phyloP scores from a whole-genome alignment of 371 early-diverging fungal genomes.

The Mucor piriformis region DNA sequence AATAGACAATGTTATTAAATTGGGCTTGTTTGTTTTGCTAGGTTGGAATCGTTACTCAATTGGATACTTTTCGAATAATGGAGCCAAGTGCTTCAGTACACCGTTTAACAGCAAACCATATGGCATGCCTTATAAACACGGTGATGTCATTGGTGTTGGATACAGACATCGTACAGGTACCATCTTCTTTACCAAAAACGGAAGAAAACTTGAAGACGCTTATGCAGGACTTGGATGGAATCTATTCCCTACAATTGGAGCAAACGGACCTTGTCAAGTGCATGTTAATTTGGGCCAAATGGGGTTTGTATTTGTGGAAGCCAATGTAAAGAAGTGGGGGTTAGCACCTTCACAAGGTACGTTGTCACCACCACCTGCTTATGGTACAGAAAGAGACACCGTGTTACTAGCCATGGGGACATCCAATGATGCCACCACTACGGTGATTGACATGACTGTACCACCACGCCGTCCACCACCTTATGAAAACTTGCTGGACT shows the following conservation, averaged over 20 bases:
- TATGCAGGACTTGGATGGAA: conserved; percentile 59
- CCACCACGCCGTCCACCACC: conserved; percentile 8
- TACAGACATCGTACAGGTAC: conserved; percentile 76
- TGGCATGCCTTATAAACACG: conserved; percentile 65
- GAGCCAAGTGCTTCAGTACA: conserved; percentile 64
- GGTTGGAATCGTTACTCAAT: conserved; percentile 78
- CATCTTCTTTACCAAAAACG: conserved; percentile 81
- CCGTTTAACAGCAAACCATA: conserved; percentile 66
- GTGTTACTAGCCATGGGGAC: conserved; percentile 50
- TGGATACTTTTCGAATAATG: conserved; percentile 71
- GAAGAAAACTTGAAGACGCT: conserved; percentile 63
- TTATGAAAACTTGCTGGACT: conserved; percentile 9
- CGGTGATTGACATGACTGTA: not conserved
- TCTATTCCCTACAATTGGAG: conserved; percentile 68
- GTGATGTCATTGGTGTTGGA: conserved; percentile 81
- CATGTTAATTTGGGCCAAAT: conserved; percentile 65
- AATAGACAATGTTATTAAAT: no score
- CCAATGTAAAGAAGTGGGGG: conserved; percentile 87
- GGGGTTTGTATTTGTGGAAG: conserved; percentile 76
- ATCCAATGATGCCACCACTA: not conserved
- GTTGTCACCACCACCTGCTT: conserved; percentile 69
- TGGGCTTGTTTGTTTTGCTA: conserved; percentile 14
- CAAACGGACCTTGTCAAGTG: conserved; percentile 67
- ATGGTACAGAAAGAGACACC: conserved; percentile 59
- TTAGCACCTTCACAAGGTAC: conserved; percentile 75